Base-by-base conservation (phyloP, 2,329 filamentous ascomycete genomes). In the Exophiala sideris region DNA sequence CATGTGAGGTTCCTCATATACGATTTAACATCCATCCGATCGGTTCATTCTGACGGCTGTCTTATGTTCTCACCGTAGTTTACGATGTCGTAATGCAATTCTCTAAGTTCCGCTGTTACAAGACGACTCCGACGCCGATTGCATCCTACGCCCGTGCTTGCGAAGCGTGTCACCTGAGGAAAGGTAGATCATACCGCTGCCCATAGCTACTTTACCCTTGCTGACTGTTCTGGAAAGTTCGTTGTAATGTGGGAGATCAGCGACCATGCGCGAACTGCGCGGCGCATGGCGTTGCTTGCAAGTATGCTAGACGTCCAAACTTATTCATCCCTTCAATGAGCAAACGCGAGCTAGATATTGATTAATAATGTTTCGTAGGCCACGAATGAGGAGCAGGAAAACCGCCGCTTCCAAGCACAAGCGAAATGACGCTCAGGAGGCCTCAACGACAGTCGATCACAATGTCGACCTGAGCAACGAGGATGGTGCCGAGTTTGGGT, bases 141-240 rank as follows among this genome's bases (percentile, higher is more conserved):
- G 35, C 14, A 38, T 38, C 35, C 14, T 38, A 9, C 35, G 14
- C 35, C 35, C 35, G 35, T 38, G 35, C 35, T 38, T 38, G 35
- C 35, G 35, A 38, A 11, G 35, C 11, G 5, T 38, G 35, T 16
- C 35, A 38, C 35, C 35, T 38, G 10, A 38, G 35, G 10, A 38
- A 38, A 38, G 35, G 35, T 38, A 38, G 35, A 38, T 38, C 35
- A 38, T 12, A 38, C 11, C 35, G 11, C 14, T 38, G 10, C 35
- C 5, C 11, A 38, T 12, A 12, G 35, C 10, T 10, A 5, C 11
- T 38, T 10, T 10, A 10, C 11, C 11, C 35, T 85, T 38, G 35
- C 35, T 38, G 35, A 38, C 35, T 5, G 10, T 38, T 40, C 14
- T 9, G 8, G 3, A n/a, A 42, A 42, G 40, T 42, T 24, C 40